A percentile compares a stretch with the other conserved stretches of the same genome.
These are phyloP conservation scores for Agroathelia rolfsii DNA, from an alignment of 1,284 basidiomycete species.

Conservation along the genomic window DNA sequence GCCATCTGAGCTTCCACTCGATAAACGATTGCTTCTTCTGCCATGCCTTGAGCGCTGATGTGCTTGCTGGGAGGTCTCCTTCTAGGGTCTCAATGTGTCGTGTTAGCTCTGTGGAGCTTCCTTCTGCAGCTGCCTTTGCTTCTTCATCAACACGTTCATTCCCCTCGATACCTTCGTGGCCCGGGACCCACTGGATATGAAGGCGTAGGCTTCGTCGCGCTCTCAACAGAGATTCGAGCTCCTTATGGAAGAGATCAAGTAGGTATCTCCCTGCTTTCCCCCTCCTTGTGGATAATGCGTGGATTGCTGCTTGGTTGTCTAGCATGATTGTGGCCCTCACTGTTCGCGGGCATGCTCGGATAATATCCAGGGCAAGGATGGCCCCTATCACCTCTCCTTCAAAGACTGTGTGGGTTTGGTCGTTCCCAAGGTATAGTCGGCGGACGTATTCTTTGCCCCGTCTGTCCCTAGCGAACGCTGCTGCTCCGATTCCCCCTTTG, in stretches of 20 bases:
- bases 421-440: conserved; percentile 13
- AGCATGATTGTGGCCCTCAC: conserved; percentile 10
- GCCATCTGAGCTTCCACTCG: too few relatives aligned
- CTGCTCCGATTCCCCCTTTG: conserved; percentile 18
- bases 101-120: conserved; percentile 5
- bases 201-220: conserved; percentile 2
- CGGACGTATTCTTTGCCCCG: background rate
- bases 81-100: conserved; percentile 11
- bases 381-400: conserved; percentile 17
- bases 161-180: conserved; percentile 14
- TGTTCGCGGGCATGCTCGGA: conserved; percentile 5
- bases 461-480: conserved; percentile 13
- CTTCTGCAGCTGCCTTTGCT: conserved; percentile 19
- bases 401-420: conserved; percentile 14
- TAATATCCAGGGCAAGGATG: conserved; percentile 14
- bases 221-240: conserved; percentile 6
- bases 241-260: conserved; percentile 11
- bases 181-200: conserved; percentile 14
- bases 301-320: conserved; percentile 16
- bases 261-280: conserved; percentile 13
- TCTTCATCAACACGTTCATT: conserved; percentile 19
- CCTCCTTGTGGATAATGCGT: conserved; percentile 4
- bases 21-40: conserved; percentile 5
- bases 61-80: conserved; percentile 13
- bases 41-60: conserved; percentile 12